These are phyloP conservation scores for Exserohilum rostratum DNA, from an alignment of 2,329 filamentous ascomycete genomes.

Conservation along the genomic window DNA sequence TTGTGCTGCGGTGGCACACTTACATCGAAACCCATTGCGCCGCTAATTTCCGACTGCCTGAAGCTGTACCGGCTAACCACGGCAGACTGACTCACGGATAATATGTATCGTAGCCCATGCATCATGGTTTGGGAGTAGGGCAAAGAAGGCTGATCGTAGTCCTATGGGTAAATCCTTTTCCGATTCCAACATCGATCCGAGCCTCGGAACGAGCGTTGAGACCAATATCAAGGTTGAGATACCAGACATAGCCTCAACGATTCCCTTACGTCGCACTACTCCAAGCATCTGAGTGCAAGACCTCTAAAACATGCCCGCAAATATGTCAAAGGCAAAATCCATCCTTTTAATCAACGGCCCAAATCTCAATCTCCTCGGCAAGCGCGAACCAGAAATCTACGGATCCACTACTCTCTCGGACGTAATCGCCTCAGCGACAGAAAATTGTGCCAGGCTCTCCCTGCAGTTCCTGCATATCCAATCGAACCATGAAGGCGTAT, in stretches of 20 bases:
- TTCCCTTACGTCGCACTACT: neutral
- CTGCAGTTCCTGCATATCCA: conserved; percentile 67
- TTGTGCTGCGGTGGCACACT: neutral
- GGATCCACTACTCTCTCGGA: conserved; percentile 71
- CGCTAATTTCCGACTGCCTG: conserved; percentile 1
- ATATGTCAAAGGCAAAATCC: conserved; percentile 49
- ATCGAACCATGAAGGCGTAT: conserved; percentile 78
- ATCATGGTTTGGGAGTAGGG: neutral
- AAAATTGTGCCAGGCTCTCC: conserved; percentile 58
- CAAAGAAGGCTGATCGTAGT: conserved; percentile 3
- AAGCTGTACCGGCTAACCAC: conserved; percentile 12
- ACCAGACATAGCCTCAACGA: neutral
- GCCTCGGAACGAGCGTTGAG: conserved; percentile 5
- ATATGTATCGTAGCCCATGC: neutral
- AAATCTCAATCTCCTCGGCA: conserved; percentile 80
- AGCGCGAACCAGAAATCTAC: conserved; percentile 75
- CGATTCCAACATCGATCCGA: conserved; percentile 12
- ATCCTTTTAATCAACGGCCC: conserved; percentile 82
- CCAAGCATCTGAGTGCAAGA: neutral
- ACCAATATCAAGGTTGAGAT: neutral
- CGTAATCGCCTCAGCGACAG: conserved; percentile 58
- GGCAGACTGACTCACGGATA: neutral
- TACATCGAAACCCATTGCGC: neutral
- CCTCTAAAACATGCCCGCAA: neutral
- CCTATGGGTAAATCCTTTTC: conserved; percentile 16